These are phyloP conservation scores for Cytospora piceae DNA, from an alignment of 2,329 filamentous ascomycete genomes.

Conservation along the genomic window DNA sequence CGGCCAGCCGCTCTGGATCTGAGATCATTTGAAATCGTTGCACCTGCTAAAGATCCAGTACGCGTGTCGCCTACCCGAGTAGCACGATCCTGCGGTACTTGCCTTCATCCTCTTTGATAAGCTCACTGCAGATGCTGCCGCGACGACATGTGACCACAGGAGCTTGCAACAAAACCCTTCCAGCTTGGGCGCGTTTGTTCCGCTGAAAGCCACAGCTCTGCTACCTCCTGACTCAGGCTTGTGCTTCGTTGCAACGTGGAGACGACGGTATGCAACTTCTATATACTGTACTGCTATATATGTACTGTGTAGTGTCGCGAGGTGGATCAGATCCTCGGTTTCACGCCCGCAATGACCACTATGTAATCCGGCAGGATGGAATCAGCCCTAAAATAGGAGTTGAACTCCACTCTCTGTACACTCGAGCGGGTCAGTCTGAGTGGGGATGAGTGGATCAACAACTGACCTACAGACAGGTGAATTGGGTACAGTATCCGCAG, in stretches of 20 bases:
- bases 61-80: slow-evolving; percentile 12
- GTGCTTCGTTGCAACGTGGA: slow-evolving; percentile 18
- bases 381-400: slow-evolving; percentile 24
- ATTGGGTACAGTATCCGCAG: slow-evolving; percentile 13
- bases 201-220: slow-evolving; percentile 5
- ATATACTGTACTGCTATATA: background rate
- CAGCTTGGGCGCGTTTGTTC: slow-evolving; percentile 5
- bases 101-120: slow-evolving; percentile 5
- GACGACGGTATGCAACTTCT: slow-evolving; percentile 11
- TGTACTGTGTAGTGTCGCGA: slow-evolving; percentile 1
- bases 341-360: slow-evolving; percentile 1
- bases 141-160: background rate
- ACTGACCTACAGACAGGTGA: background rate
- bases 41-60: slow-evolving; percentile 13
- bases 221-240: slow-evolving; percentile 18
- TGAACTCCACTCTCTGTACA: slow-evolving; percentile 9
- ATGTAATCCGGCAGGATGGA: slow-evolving; percentile 14
- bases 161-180: slow-evolving; percentile 1
- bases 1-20: slow-evolving; percentile 21
- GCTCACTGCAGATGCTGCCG: background rate
- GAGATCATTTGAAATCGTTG: slow-evolving; percentile 13
- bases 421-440: background rate
- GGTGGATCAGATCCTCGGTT: slow-evolving; percentile 18
- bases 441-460: slow-evolving; percentile 16
- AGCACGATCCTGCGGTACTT: slow-evolving; percentile 15